Conservation (phyloP, 805 yeast genomes). For the Sugiyamaella lignohabitans region DNA sequence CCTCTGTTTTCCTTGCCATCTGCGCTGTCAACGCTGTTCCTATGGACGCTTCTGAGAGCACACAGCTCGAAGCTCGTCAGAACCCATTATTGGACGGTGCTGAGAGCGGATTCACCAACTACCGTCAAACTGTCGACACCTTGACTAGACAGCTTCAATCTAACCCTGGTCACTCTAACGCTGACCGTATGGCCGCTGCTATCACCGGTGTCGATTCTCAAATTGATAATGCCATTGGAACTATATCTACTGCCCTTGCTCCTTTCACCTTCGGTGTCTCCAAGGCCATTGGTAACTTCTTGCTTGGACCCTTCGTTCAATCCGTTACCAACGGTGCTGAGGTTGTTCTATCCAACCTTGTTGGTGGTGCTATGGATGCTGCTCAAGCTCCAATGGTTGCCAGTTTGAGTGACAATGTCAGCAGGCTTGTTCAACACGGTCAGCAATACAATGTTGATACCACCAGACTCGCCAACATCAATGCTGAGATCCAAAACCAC, state of each 20-base stretch:
- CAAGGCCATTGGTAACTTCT: constrained; percentile 9
- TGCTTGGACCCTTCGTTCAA: constrained; percentile 15
- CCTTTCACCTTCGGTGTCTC: constrained; percentile 19
- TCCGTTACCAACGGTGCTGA: constrained; percentile 20
- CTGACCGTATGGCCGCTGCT: constrained; percentile 8
- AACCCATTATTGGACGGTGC: background rate
- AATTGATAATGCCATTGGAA: constrained; percentile 18
- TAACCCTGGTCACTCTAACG: constrained; percentile 1
- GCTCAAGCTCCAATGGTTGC: constrained; percentile 9
- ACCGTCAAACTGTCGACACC: background rate
- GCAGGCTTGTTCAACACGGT: too few relatives aligned
- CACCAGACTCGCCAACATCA: background rate
- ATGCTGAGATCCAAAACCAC: too few relatives aligned
- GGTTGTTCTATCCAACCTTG: constrained; percentile 22
- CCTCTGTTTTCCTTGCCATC: background rate
- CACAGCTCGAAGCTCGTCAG: background rate
- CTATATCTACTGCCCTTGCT: constrained; percentile 14
- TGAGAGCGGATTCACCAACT: background rate
- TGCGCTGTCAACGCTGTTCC: background rate
- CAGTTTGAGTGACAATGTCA: constrained; percentile 18
- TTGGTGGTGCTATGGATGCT: constrained; percentile 21
- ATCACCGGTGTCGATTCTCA: constrained; percentile 23
- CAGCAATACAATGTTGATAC: constrained; percentile 1
- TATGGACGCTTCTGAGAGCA: background rate
- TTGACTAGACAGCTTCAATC: background rate